These are phyloP conservation scores for Skeletonema potamos DNA, from an alignment of 108 stramenopile species.

Conservation along the genomic window DNA sequence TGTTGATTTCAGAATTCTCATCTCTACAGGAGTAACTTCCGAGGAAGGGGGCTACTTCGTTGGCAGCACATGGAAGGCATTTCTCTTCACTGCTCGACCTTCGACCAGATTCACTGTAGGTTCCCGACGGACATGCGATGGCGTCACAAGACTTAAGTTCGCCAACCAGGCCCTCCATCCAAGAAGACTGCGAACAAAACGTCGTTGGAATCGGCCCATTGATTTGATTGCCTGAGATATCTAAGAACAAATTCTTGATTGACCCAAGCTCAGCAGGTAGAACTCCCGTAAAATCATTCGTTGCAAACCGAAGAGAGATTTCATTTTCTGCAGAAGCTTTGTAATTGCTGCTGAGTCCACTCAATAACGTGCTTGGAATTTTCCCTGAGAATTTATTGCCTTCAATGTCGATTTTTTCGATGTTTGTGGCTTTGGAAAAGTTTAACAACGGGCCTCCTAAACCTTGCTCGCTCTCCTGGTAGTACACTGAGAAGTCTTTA, in stretches of 20 bases:
- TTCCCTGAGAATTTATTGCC: constrained; percentile 47
- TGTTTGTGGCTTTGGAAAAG: constrained; percentile 30
- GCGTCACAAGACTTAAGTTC: constrained; percentile 60
- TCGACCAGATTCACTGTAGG: constrained; percentile 35
- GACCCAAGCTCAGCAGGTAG: constrained; percentile 43
- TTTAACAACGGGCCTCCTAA: constrained; percentile 27
- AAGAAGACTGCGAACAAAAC: constrained; percentile 31
- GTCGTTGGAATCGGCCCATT: constrained; percentile 33
- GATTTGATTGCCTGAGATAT: constrained; percentile 44
- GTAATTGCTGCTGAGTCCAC: constrained; percentile 36
- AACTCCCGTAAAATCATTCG: constrained; percentile 62
- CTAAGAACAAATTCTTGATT: constrained; percentile 42
- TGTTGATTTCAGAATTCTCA: constrained; percentile 9
- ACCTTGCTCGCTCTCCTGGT: constrained; percentile 17
- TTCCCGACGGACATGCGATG: constrained; percentile 73
- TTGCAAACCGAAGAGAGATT: constrained; percentile 53
- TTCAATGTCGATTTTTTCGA: constrained; percentile 49
- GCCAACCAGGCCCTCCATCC: constrained; percentile 62
- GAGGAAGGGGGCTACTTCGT: constrained; percentile 32
- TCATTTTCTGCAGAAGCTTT: constrained; percentile 23
- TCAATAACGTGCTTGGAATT: constrained; percentile 40
- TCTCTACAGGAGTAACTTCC: constrained; percentile 39
- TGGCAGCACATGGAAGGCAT: constrained; percentile 33
- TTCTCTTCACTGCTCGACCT: constrained; percentile 13
- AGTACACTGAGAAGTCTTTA: constrained; percentile 40